These are phyloP conservation scores for Phoma sp. DNA, from an alignment of 2,329 filamentous ascomycete genomes.

Conservation along the genomic window DNA sequence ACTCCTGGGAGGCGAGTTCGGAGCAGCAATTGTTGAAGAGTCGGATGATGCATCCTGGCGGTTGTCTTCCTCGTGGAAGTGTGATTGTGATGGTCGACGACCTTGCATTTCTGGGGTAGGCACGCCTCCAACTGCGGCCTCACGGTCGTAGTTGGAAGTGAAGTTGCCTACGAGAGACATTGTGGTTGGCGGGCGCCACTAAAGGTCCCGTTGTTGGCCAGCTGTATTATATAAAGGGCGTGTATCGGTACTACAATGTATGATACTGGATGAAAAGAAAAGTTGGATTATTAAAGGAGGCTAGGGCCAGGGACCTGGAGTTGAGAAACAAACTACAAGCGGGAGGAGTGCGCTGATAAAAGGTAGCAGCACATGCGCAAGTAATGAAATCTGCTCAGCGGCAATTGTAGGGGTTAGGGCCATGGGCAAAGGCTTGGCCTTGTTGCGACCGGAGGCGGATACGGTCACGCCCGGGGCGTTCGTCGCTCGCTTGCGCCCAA, in stretches of 20 bases:
- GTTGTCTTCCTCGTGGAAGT: conserved; percentile 22
- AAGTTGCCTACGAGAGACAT: conserved; percentile 57
- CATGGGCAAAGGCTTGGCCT: conserved; percentile 31
- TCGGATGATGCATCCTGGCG: conserved; percentile 37
- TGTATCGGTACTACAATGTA: neutral
- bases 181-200: conserved; percentile 24
- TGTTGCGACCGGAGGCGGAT: conserved; percentile 33
- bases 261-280: conserved; percentile 6
- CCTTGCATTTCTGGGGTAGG: conserved; percentile 40
- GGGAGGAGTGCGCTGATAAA: conserved; percentile 24
- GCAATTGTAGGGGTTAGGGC: conserved; percentile 25
- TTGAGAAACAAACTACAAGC: conserved; percentile 2
- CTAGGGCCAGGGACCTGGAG: conserved; percentile 15
- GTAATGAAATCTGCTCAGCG: conserved; percentile 23
- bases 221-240: conserved; percentile 3
- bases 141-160: conserved; percentile 52
- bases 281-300: conserved; percentile 24
- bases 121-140: conserved; percentile 47
- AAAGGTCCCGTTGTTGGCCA: conserved; percentile 10
- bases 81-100: conserved; percentile 25
- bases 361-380: conserved; percentile 25
- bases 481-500: conserved; percentile 20
- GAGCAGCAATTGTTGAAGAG: conserved; percentile 43
- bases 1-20: conserved; percentile 32
- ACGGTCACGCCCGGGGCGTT: conserved; percentile 25